Base-by-base conservation (phyloP, 495 filamentous ascomycete species). In the Neurospora tetrasperma region DNA sequence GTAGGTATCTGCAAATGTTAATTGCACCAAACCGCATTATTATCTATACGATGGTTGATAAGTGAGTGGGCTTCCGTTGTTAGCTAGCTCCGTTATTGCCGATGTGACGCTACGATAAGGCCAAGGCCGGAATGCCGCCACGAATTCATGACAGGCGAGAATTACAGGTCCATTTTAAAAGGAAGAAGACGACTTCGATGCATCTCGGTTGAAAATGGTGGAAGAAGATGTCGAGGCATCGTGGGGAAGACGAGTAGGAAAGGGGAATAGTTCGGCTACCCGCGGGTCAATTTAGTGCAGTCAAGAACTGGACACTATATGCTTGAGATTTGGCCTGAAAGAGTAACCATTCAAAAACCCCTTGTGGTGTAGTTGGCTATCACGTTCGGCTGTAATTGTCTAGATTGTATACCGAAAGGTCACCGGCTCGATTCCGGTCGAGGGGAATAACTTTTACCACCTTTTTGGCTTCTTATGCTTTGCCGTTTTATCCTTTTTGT, bases 361-460 rank as follows among this genome's bases (percentile, higher is more conserved):
- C 54, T 62, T 62, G 54, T 62, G 54, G 54, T 62, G 54, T 62
- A 62, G 54, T 62, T 62, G 54, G 54, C 14, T 62, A 62, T 62
- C 54, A 62, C 54, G 54, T 62, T 62, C 35, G 35, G 35, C 35
- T 38, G 35, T 38, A 38, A 38, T 38, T 38, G 35, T 38, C 5
- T 38, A 38, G 35, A 38, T 38, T 38, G 35, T 38, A 38, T 38
- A 38, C 35, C 35, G 35, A 38, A 38, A 66, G 54, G 54, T 66
- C 54, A 66, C 54, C 54, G 54, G 54, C 54, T 66, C 54, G 54
- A 66, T 66, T 66, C 54, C 54, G 54, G 54, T 66, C 54, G 54
- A 66, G 54, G 54, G 54, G 54, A 66, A 27, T 18, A 3, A 35
- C 6, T 59, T 66, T 66, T 66, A 35, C 1, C 40, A 1, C 9